Base-by-base conservation (phyloP, 129 eudicot genomes). In the Flaveria robusta region DNA sequence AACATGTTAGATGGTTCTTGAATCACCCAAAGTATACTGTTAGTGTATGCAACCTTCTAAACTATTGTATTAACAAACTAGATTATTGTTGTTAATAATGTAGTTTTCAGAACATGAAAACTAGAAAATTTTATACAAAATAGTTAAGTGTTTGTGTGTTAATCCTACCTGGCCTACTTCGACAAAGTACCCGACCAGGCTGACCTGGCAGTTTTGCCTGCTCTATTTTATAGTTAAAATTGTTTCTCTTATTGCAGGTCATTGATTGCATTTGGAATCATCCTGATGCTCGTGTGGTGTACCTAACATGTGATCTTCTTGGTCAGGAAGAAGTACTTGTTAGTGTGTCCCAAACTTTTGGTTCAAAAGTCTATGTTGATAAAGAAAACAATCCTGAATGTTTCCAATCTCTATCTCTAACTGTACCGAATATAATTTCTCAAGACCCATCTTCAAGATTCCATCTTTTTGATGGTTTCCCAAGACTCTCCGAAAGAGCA, bases 261-360 rank as follows among this genome's bases (percentile, higher is more conserved):
- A 86, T 81, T 45, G 86, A 92, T 81, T 92, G 98, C 72, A 86
- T 92, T 81, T 92, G 98, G 98, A 87, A 90, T 80, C 90, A 90
- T 81, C 98, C 98, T 1, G 81, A 82, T 62, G 91, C 92, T 37
- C 81, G 79, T 15, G 82, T 60, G 11, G 96, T 92, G 67, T 92
- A 92, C 75, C 77, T 92, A 77, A 81, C 96, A n/a, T 92, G 98
- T 50, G 91, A 88, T 77, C 86, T 92, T 68, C 89, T 92, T 31
- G 98, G 98, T 51, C 98, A 92, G 70, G 96, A 89, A 75, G 96
- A 89, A 64, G 86, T 89, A 69, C 98, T 93, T 46, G 77, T 85
- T 14, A 77, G 82, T 27, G 89, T 93, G 39, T 85, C 74, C 49
- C 83, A 81, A 81, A 87, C 95, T 52, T 93, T 93, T 82, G 98